phyloP scores from a whole-genome alignment of 1,284 basidiomycete species.

The Sporisorium sorghi region DNA sequence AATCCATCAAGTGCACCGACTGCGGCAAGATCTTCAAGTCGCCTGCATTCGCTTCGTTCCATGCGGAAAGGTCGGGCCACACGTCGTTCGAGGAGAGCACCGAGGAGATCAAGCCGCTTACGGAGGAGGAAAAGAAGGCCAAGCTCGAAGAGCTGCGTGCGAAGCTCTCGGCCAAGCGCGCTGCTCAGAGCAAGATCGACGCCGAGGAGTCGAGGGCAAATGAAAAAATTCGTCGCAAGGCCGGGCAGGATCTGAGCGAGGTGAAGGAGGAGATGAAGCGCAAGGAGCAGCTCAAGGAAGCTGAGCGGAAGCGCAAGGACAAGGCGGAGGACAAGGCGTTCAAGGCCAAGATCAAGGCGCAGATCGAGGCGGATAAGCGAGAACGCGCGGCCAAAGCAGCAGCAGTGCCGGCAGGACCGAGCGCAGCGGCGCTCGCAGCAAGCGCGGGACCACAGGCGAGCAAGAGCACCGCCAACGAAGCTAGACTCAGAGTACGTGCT shows the following conservation, averaged over 20 bases:
- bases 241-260: constrained; percentile 61
- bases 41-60: constrained; percentile 88
- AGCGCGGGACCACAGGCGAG: constrained; percentile 38
- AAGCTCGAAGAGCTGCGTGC: constrained; percentile 77
- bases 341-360: constrained; percentile 63
- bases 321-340: constrained; percentile 61
- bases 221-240: constrained; percentile 67
- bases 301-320: constrained; percentile 63
- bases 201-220: constrained; percentile 61
- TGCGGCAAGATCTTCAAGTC: constrained; percentile 74
- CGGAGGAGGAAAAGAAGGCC: constrained; percentile 90
- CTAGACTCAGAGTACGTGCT: constrained; percentile 61
- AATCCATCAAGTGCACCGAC: constrained; percentile 66
- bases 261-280: constrained; percentile 65
- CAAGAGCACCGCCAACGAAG: constrained; percentile 55
- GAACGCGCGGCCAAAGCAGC: constrained; percentile 65
- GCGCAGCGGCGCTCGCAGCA: constrained; percentile 40
- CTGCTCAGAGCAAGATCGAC: constrained; percentile 59
- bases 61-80: constrained; percentile 94
- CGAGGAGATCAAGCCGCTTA: constrained; percentile 93
- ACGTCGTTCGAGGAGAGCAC: constrained; percentile 87
- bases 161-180: constrained; percentile 63
- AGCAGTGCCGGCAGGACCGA: constrained; percentile 32
- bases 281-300: constrained; percentile 66
- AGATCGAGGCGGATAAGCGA: constrained; percentile 68